phyloP scores from a whole-genome alignment of 2,329 filamentous ascomycete species.

The Nemania diffusa region DNA sequence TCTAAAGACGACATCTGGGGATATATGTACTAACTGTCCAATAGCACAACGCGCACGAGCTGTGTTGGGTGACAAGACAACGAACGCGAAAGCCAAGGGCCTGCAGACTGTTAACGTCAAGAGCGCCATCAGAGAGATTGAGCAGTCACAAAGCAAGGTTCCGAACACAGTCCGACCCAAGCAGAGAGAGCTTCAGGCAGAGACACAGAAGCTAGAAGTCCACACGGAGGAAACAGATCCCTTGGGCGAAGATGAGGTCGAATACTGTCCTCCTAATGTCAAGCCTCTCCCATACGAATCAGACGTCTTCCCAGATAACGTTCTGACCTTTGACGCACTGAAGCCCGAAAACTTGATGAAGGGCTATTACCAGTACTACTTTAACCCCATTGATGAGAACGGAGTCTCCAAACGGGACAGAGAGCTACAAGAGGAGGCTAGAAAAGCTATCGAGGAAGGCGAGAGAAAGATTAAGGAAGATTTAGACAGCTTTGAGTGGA shows the following conservation, averaged over 20 bases:
- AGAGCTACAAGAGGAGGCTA: constrained; percentile 66
- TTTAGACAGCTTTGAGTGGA: constrained; percentile 71
- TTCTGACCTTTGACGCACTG: constrained; percentile 66
- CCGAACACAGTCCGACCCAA: constrained; percentile 23
- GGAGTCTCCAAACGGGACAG: constrained; percentile 72
- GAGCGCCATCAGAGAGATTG: constrained; percentile 65
- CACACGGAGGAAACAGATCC: constrained; percentile 63
- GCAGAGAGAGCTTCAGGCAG: constrained; percentile 38
- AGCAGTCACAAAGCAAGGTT: constrained; percentile 46
- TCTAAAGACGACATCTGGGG: not conserved
- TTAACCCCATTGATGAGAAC: constrained; percentile 73
- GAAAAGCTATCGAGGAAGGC: constrained; percentile 63
- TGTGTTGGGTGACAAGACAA: constrained; percentile 92
- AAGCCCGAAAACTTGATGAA: constrained; percentile 68
- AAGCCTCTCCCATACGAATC: constrained; percentile 74
- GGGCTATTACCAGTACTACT: constrained; percentile 70
- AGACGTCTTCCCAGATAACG: constrained; percentile 70
- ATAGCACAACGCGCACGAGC: constrained; percentile 76
- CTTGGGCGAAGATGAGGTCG: constrained; percentile 76
- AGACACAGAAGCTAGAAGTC: constrained; percentile 70
- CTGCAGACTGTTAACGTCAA: constrained; percentile 75
- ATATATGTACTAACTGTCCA: constrained; percentile 18
- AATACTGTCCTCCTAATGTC: constrained; percentile 85
- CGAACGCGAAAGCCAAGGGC: constrained; percentile 84
- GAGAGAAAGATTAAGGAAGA: constrained; percentile 75